These are phyloP conservation scores for Gracilaria vermiculophylla DNA, from an alignment of 23 red algal genomes.

Conservation along the genomic window DNA sequence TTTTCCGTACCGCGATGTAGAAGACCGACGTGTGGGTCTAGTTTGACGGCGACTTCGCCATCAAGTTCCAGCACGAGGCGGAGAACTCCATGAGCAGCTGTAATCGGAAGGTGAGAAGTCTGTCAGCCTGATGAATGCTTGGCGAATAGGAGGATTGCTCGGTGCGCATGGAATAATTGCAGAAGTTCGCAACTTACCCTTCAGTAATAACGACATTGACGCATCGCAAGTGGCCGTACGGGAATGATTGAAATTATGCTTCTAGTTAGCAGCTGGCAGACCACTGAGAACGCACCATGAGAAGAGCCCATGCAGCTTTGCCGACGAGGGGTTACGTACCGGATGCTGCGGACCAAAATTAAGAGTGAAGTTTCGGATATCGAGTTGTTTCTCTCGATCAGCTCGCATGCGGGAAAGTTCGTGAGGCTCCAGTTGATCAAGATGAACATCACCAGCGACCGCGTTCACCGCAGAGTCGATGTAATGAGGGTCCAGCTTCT, in stretches of 20 bases:
- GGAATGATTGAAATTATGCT: background rate
- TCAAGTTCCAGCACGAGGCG: constrained; percentile 95
- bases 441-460: constrained; percentile 62
- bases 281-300: background rate
- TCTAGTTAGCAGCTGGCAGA: background rate
- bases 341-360: constrained; percentile 99
- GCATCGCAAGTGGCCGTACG: background rate
- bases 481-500: constrained; percentile 1
- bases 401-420: constrained; percentile 74
- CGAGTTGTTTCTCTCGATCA: constrained; percentile 83
- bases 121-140: background rate
- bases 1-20: constrained; percentile 99
- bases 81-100: constrained; percentile 96
- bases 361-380: constrained; percentile 90
- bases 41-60: constrained; percentile 87
- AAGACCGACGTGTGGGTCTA: constrained; percentile 96
- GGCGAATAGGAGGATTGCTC: background rate
- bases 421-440: constrained; percentile 70
- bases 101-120: background rate
- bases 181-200: background rate
- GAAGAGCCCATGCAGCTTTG: background rate
- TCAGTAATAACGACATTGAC: background rate
- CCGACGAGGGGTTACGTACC: constrained; percentile 9
- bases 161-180: background rate
- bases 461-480: constrained; percentile 60